Evolutionary conservation across 192 early-diverging fungal genomes (phyloP).

Genomic region (Pilaira anomala): DNA sequence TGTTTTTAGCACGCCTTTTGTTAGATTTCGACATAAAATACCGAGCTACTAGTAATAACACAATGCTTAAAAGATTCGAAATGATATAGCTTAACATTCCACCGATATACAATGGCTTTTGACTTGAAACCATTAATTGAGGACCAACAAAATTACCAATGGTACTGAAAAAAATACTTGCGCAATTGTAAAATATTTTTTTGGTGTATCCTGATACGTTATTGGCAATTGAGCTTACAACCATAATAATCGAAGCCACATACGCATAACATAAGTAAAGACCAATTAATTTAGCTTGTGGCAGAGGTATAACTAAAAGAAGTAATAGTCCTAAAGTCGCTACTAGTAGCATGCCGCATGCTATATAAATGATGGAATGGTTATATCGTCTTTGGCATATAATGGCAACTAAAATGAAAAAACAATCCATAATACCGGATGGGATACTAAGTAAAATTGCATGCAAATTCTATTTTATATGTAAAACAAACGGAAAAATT

Average conservation of each 20-base stretch:
- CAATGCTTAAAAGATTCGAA: constrained; percentile 15
- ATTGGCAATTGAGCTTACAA: constrained; percentile 9
- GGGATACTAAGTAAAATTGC: constrained; percentile 25
- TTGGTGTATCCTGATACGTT: constrained; percentile 24
- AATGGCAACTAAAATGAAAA: constrained; percentile 19
- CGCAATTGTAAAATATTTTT: constrained; percentile 19
- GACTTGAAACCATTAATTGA: constrained; percentile 18
- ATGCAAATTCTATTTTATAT: constrained; percentile 11
- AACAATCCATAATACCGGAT: constrained; percentile 10
- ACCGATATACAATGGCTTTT: constrained; percentile 21
- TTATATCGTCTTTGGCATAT: constrained; percentile 1
- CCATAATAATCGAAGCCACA: constrained; percentile 3
- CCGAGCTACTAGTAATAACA: constrained; percentile 10
- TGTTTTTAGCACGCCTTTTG: not conserved
- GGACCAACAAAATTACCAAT: constrained; percentile 27
- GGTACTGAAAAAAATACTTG: constrained; percentile 20
- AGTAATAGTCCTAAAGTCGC: constrained; percentile 26
- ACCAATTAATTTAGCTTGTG: constrained; percentile 17
- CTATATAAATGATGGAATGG: constrained; percentile 12
- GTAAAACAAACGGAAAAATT: not conserved
- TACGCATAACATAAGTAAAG: constrained; percentile 24
- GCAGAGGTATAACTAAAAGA: constrained; percentile 10
- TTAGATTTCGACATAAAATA: constrained; percentile 14
- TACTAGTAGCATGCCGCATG: not conserved
- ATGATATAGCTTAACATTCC: constrained; percentile 25